Percentiles rank a stretch among this genome's conserved stretches.
Conservation (phyloP, 192 early-diverging fungal species). For the Podila minutissima region DNA sequence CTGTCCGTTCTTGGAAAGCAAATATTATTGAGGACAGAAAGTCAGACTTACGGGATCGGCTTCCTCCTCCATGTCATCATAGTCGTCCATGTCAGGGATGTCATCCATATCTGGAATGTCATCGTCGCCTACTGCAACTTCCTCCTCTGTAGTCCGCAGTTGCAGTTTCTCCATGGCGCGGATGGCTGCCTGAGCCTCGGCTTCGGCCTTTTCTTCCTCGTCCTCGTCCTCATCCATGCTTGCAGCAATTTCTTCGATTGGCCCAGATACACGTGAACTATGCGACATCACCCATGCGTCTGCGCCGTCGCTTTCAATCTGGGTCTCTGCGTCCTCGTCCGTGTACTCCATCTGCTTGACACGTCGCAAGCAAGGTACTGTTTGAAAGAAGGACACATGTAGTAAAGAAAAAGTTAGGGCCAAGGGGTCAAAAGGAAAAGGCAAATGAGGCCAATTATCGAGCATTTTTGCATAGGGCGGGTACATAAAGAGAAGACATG, state of each 20-base stretch:
- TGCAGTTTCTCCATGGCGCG: constrained; percentile 49
- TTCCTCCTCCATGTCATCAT: constrained; percentile 78
- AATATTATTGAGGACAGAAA: neutral
- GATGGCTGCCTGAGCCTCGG: constrained; percentile 51
- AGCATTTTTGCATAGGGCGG: too few species aligned
- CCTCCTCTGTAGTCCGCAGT: constrained; percentile 41
- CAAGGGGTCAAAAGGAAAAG: neutral
- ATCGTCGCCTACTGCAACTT: constrained; percentile 63
- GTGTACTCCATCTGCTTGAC: constrained; percentile 84
- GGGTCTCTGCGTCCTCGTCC: constrained; percentile 67
- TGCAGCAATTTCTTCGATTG: constrained; percentile 42
- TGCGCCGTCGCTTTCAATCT: constrained; percentile 68
- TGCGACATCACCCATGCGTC: constrained; percentile 92
- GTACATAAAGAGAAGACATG: too few species aligned
- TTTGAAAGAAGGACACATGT: neutral
- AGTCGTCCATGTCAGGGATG: constrained; percentile 89
- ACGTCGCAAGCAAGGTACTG: constrained; percentile 91
- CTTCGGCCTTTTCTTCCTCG: constrained; percentile 73
- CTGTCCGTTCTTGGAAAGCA: too few species aligned
- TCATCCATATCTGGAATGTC: constrained; percentile 90
- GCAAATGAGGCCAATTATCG: too few species aligned
- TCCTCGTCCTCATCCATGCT: constrained; percentile 66
- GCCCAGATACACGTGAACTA: constrained; percentile 62
- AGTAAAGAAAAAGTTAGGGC: neutral
- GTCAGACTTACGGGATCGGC: constrained; percentile 71